A percentile compares a stretch with the other conserved stretches of the same genome.
Conservation (phyloP, 768 basidiomycete species). For the Cyclocybe cylindracea region DNA sequence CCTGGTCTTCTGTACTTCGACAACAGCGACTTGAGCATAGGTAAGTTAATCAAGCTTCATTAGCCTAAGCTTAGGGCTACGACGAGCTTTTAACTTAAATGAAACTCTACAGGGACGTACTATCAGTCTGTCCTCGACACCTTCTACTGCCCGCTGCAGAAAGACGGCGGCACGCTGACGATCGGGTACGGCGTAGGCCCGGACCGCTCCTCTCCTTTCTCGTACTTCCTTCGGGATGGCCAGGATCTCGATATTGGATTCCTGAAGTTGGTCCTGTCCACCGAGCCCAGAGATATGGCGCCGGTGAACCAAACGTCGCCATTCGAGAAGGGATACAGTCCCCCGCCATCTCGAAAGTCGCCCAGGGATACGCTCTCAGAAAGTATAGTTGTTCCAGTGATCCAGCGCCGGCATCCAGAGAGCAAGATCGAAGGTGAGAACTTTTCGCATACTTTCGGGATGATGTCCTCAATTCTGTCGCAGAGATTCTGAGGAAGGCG, state of each 20-base stretch:
- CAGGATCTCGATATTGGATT: conserved; percentile 17
- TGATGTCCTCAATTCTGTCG: too few relatives aligned
- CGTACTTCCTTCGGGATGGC: conserved; percentile 9
- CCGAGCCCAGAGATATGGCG: conserved; percentile 7
- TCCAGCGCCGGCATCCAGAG: conserved; percentile 28
- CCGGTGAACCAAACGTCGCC: conserved; percentile 9
- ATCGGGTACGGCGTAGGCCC: conserved; percentile 14
- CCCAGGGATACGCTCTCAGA: conserved; percentile 3
- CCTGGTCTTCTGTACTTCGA: conserved; percentile 18
- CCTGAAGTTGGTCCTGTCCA: conserved; percentile 14
- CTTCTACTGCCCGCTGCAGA: conserved; percentile 9
- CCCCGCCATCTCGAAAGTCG: not conserved
- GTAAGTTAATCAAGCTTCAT: not conserved
- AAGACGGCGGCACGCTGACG: conserved; percentile 10
- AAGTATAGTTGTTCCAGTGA: conserved; percentile 11
- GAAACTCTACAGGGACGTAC: conserved; percentile 5
- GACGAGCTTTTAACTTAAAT: too few relatives aligned
- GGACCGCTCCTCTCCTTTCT: conserved; percentile 3
- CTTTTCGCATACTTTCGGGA: too few relatives aligned
- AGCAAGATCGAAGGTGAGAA: conserved; percentile 15
- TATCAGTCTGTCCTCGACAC: conserved; percentile 5
- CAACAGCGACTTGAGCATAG: conserved; percentile 16
- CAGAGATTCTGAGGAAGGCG: too few relatives aligned
- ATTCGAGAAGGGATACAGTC: conserved; percentile 7
- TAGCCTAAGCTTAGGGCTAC: too few relatives aligned